phyloP scores from a whole-genome alignment of 2,329 filamentous ascomycete genomes.

The Trichophyton benhamiae region DNA sequence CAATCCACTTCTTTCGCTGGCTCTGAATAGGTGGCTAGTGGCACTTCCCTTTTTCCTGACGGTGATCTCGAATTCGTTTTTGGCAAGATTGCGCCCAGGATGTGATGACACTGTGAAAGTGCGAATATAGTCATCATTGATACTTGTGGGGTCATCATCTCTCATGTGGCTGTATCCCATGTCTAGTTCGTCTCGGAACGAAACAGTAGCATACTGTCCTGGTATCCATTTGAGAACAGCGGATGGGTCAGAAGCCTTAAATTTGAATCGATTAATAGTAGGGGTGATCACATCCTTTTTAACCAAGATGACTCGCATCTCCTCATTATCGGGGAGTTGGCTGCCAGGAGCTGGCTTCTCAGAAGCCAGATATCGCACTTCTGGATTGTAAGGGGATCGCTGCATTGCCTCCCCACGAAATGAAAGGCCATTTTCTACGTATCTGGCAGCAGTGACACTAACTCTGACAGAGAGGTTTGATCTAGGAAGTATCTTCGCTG shows the following conservation, averaged over 20 bases:
- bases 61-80: slow-evolving; percentile 57
- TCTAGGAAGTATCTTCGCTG: slow-evolving; percentile 50
- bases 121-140: slow-evolving; percentile 75
- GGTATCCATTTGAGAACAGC: slow-evolving; percentile 44
- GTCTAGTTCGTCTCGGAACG: slow-evolving; percentile 57
- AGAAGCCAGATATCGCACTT: slow-evolving; percentile 49
- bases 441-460: slow-evolving; percentile 47
- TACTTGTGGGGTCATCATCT: slow-evolving; percentile 61
- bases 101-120: slow-evolving; percentile 69
- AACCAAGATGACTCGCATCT: slow-evolving; percentile 44
- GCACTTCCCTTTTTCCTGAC: slow-evolving; percentile 56
- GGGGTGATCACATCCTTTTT: slow-evolving; percentile 51
- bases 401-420: slow-evolving; percentile 52
- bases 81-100: slow-evolving; percentile 29
- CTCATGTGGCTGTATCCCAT: slow-evolving; percentile 72
- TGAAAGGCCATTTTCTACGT: slow-evolving; percentile 52
- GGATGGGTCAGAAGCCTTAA: slow-evolving; percentile 34
- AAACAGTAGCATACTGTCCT: slow-evolving; percentile 67
- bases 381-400: slow-evolving; percentile 67
- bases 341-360: slow-evolving; percentile 37
- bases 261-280: slow-evolving; percentile 53
- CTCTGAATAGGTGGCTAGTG: slow-evolving; percentile 52
- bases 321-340: slow-evolving; percentile 9
- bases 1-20: slow-evolving; percentile 42
- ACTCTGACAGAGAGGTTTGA: slow-evolving; percentile 63